phyloP scores from a whole-genome alignment of 169 alveolate species.

The Besnoitia besnoiti region DNA sequence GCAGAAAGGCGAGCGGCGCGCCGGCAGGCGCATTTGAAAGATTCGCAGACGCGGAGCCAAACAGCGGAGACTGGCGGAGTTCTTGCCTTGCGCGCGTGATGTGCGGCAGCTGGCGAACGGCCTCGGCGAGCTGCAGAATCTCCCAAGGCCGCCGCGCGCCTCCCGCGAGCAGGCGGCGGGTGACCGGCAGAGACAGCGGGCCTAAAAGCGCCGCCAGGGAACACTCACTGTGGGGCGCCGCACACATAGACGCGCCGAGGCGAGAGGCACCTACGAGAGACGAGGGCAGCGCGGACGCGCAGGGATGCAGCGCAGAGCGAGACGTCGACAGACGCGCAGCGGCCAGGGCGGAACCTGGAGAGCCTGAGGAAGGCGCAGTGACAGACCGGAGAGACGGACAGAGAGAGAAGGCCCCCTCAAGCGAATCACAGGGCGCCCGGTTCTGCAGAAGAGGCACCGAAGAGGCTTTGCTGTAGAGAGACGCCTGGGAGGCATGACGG shows the following conservation, averaged over 20 bases:
- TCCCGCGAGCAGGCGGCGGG: neutral
- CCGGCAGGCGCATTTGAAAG: neutral
- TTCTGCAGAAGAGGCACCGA: neutral
- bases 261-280: too few relatives aligned
- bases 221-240: too few relatives aligned
- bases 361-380: neutral
- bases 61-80: neutral
- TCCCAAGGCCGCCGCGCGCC: neutral
- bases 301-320: neutral
- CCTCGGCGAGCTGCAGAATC: neutral
- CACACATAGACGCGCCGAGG: too few relatives aligned
- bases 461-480: too few relatives aligned
- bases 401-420: neutral
- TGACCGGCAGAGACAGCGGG: neutral
- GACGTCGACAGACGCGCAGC: neutral
- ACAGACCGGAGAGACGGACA: neutral
- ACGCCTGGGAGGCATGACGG: too few relatives aligned
- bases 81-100: neutral
- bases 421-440: too few relatives aligned
- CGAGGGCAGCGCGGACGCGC: too few relatives aligned
- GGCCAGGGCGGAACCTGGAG: neutral
- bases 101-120: neutral
- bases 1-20: neutral
- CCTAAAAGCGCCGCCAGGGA: neutral
- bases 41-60: neutral